Percentiles rank a stretch among this genome's conserved stretches.
phyloP scores from a whole-genome alignment of 1,284 basidiomycete species.

The Trichosporon sp. region DNA sequence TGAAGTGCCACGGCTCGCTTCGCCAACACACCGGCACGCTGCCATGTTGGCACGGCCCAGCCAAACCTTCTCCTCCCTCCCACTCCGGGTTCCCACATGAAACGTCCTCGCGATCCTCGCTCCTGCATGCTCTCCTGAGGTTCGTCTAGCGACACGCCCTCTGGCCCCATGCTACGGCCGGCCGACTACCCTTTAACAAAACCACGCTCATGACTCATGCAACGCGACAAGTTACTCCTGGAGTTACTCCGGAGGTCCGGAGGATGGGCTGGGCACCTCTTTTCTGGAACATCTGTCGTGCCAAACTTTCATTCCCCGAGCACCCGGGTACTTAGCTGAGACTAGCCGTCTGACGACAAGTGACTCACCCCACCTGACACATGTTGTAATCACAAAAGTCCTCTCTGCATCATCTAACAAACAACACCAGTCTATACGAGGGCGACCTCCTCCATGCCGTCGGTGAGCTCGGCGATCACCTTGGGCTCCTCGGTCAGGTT shows the following conservation, averaged over 20 bases:
- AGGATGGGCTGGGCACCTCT: too few relatives aligned
- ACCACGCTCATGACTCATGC: background rate
- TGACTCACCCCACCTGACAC: background rate
- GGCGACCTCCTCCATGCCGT: constrained; percentile 16
- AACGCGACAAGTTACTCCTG: background rate
- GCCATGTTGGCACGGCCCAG: too few relatives aligned
- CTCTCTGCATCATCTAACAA: constrained; percentile 15
- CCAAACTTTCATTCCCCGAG: too few relatives aligned
- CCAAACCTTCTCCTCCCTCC: background rate
- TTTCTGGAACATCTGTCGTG: background rate
- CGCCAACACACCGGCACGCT: too few relatives aligned
- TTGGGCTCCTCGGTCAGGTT: constrained; percentile 14
- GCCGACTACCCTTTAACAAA: background rate
- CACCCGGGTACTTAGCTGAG: too few relatives aligned
- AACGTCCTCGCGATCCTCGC: background rate
- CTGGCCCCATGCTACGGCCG: too few relatives aligned
- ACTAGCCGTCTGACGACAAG: background rate
- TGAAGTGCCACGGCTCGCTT: too few relatives aligned
- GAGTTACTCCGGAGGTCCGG: too few relatives aligned
- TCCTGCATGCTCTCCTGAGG: background rate
- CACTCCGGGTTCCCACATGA: background rate
- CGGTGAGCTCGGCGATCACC: constrained; percentile 3
- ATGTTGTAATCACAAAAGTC: constrained; percentile 4
- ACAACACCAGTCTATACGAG: constrained; percentile 13
- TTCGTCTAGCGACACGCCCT: background rate